Evolutionary conservation across 257 asterid genomes (phyloP).

Genomic region (Ophiorrhiza pumila): DNA sequence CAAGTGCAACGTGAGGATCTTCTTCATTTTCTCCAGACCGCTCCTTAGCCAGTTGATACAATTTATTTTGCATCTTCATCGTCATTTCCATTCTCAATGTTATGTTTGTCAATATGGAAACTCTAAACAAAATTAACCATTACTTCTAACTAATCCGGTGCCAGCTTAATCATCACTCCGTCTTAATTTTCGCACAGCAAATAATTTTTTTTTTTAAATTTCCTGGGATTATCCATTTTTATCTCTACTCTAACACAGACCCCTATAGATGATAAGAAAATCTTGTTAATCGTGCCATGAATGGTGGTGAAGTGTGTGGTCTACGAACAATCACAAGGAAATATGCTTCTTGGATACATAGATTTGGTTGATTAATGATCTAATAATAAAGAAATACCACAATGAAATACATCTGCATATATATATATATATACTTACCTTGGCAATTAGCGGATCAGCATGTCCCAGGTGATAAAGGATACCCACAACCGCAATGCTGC

Average conservation of each 20-base stretch:
- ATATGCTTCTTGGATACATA: not conserved
- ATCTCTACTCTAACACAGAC: too few relatives aligned
- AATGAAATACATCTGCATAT: not conserved
- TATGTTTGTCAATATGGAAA: not conserved
- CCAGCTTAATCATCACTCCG: not conserved
- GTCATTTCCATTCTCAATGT: not conserved
- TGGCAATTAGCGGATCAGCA: conserved; percentile 24
- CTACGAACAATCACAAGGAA: too few relatives aligned
- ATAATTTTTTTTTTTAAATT: too few relatives aligned
- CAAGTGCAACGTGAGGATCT: conserved; percentile 31
- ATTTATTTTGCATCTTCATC: conserved; percentile 40
- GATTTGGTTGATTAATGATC: not conserved
- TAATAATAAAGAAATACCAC: too few relatives aligned
- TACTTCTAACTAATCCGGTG: not conserved
- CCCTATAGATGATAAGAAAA: too few relatives aligned
- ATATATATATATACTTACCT: conserved; percentile 7
- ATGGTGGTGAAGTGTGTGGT: too few relatives aligned
- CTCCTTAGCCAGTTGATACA: conserved; percentile 36
- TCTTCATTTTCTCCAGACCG: conserved; percentile 26
- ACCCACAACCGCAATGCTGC: conserved; percentile 24
- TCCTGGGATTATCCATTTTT: too few relatives aligned
- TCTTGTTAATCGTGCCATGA: too few relatives aligned
- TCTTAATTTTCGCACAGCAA: too few relatives aligned
- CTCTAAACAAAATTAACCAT: not conserved
- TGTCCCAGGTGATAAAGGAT: conserved; percentile 23